Conservation (phyloP, 148 eudicot species). For the Hydrangea macrophylla region DNA sequence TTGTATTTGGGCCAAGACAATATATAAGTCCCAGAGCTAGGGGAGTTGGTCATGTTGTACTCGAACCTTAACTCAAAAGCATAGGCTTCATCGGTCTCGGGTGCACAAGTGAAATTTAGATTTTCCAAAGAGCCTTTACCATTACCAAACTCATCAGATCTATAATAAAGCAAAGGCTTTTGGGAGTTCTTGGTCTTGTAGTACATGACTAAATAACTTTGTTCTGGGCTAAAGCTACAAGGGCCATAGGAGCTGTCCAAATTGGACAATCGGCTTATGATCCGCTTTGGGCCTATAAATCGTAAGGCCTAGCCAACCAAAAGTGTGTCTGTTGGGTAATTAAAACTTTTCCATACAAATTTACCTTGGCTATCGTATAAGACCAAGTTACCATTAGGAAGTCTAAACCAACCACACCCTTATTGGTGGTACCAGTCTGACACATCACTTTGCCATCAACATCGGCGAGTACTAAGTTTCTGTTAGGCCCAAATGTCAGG, state of each 20-base stretch:
- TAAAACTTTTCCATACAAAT: slow-evolving; percentile 33
- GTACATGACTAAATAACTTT: slow-evolving; percentile 14
- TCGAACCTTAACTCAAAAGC: slow-evolving; percentile 17
- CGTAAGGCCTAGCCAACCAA: slow-evolving; percentile 24
- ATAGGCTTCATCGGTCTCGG: not conserved
- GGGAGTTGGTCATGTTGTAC: slow-evolving; percentile 13
- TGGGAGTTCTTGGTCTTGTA: slow-evolving; percentile 12
- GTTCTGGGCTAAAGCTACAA: slow-evolving; percentile 17
- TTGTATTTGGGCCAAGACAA: slow-evolving; percentile 19
- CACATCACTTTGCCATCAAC: slow-evolving; percentile 25
- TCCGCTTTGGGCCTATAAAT: slow-evolving; percentile 6
- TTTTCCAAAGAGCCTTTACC: slow-evolving; percentile 7
- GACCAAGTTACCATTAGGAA: slow-evolving; percentile 32
- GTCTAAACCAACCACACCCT: slow-evolving; percentile 26
- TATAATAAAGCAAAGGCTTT: slow-evolving; percentile 13
- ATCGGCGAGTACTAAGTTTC: slow-evolving; percentile 34
- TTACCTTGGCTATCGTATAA: slow-evolving; percentile 19
- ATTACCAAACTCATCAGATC: slow-evolving; percentile 15
- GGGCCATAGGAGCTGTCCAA: slow-evolving; percentile 11
- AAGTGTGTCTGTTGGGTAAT: slow-evolving; percentile 31
- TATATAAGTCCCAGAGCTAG: slow-evolving; percentile 3
- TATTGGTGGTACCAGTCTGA: slow-evolving; percentile 33
- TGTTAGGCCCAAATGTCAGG: slow-evolving; percentile 21
- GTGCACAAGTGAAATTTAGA: slow-evolving; percentile 5
- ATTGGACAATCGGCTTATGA: slow-evolving; percentile 11